Base-by-base conservation (phyloP, 192 early-diverging fungal species). In the Coemansia sp. region DNA sequence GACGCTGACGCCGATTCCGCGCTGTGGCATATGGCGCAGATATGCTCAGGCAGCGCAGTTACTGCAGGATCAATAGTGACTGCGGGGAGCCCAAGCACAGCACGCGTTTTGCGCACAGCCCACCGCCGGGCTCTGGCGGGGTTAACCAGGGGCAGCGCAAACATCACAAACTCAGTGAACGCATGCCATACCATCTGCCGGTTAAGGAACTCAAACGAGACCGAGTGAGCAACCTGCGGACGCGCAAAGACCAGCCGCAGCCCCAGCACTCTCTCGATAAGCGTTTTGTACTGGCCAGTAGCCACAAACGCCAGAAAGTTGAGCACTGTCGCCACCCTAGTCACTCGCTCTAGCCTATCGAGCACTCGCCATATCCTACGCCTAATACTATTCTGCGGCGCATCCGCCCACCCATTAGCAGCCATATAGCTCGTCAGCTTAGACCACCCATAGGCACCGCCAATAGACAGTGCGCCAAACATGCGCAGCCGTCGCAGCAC, bases 151-250 rank as follows among this genome's bases (percentile, higher is more conserved):
- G 94, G 93, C 60, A 94, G 83, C 23, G 93, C 76, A 79, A 94
- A 94, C 71, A 93, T 82, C 23, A 94, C 83, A 76, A 95, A 94
- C 86, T 96, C 93, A 26, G 93, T 93, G 63, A 95, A 94, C 48
- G 92, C 91, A 24, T 94, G 90, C 93, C 92, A 97, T 28, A 95
- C 93, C 64, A 96, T 84, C 80, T 97, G 93, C 14, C 94, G 86
- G 70, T 96, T 97, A 70, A 97, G 84, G 67, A 93, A 96, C 70
- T 97, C 95, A 69, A 93, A 94, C 70, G 89, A 93, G 33, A 96
- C 89, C 62, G 88, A 86, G 43, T 93, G 85, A 35, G 87, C 74
- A 58, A 90, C 76, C 51, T 91, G 90, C 23, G 89, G 86, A 20
- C 89, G 86, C 18, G 85, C 85, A 69, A 91, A 92, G 5, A 96